Conservation (phyloP, 176 grass and related monocot species). For the Panicum miliaceum region DNA sequence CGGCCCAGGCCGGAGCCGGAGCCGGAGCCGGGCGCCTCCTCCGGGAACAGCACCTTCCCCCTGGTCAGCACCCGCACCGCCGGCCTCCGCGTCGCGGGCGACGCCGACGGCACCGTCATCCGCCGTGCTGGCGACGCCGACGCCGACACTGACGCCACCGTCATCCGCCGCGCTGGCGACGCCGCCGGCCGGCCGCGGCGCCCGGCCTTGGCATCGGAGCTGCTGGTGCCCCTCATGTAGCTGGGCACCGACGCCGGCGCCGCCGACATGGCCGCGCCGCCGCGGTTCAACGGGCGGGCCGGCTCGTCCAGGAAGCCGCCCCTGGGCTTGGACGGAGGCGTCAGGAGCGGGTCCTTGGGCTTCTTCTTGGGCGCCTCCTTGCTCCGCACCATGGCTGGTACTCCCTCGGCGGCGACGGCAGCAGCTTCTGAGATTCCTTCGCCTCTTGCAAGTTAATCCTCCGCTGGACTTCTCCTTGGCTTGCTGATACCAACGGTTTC, state of each 20-base stretch:
- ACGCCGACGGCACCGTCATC: background rate
- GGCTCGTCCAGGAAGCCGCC: constrained; percentile 15
- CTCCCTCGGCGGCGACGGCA: background rate
- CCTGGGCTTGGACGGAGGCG: constrained; percentile 55
- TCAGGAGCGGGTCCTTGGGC: constrained; percentile 50
- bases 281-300: constrained; percentile 50
- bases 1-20: constrained; percentile 32
- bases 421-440: background rate
- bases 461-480: constrained; percentile 17
- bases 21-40: background rate
- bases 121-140: constrained; percentile 13
- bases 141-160: background rate
- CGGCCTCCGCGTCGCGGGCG: constrained; percentile 1
- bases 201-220: constrained; percentile 77
- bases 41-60: constrained; percentile 61
- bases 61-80: constrained; percentile 39
- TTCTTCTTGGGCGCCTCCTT: constrained; percentile 60
- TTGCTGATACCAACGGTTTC: background rate
- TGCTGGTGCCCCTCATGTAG: constrained; percentile 85
- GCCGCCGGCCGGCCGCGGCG: constrained; percentile 15
- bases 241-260: constrained; percentile 60
- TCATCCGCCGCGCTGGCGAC: constrained; percentile 25
- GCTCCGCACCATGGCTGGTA: constrained; percentile 79
- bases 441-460: background rate
- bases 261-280: constrained; percentile 45